A percentile compares a stretch with the other conserved stretches of the same genome.
Evolutionary conservation across 1,139 yeast genomes (phyloP).

Genomic region (Geotrichum australiense): DNA sequence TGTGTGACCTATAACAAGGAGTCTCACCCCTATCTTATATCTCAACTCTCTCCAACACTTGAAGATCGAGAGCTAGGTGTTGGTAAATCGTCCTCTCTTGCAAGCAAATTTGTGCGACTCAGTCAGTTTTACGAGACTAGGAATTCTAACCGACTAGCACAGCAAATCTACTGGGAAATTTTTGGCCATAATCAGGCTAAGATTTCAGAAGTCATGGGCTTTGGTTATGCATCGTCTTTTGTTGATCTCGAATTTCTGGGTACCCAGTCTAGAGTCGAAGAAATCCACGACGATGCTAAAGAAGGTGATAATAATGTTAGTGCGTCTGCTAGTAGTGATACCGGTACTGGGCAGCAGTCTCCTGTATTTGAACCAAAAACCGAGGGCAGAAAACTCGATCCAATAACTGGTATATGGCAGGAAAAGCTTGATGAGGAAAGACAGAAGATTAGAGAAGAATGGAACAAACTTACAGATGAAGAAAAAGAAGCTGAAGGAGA

Average conservation of each 20-base stretch:
- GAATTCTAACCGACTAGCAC: constrained; percentile 21
- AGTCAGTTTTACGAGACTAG: constrained; percentile 20
- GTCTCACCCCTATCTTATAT: not conserved
- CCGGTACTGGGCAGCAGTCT: not conserved
- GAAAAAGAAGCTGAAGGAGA: constrained; percentile 52
- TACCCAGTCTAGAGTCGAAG: not conserved
- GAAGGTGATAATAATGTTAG: no score
- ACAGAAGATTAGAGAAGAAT: constrained; percentile 12
- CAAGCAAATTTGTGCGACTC: constrained; percentile 19
- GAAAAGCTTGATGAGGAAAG: constrained; percentile 1
- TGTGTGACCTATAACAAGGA: not conserved
- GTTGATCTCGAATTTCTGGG: constrained; percentile 13
- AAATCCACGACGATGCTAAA: not conserved
- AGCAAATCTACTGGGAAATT: constrained; percentile 23
- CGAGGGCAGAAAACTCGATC: constrained; percentile 21
- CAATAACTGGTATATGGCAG: constrained; percentile 29
- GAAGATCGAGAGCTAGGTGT: constrained; percentile 20
- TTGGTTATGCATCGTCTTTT: constrained; percentile 30
- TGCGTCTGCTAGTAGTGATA: no score
- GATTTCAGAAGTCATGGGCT: constrained; percentile 28
- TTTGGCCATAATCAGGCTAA: constrained; percentile 20
- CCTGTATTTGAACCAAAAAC: not conserved
- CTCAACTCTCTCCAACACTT: constrained; percentile 19
- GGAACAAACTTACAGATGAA: constrained; percentile 40
- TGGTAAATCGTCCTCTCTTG: constrained; percentile 22